Conservation (phyloP, 768 basidiomycete species). For the Antrodiella citrinella region DNA sequence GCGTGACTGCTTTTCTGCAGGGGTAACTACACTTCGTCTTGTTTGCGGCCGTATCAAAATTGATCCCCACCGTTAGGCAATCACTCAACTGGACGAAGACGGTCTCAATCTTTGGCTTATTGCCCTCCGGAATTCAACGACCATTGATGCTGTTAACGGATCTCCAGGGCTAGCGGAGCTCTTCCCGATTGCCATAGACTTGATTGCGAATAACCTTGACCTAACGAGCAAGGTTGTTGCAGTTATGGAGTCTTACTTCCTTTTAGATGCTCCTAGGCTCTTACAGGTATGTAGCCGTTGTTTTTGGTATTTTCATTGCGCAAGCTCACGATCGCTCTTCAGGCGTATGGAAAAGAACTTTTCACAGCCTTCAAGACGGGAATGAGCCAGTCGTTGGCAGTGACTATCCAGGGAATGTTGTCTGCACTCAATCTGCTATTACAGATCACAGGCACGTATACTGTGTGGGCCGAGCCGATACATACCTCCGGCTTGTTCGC, state of each 20-base stretch:
- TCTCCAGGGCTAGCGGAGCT: conserved; percentile 50
- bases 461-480: conserved; percentile 64
- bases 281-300: conserved; percentile 58
- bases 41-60: conserved; percentile 3
- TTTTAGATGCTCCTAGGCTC: conserved; percentile 58
- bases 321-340: not conserved
- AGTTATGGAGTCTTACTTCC: conserved; percentile 70
- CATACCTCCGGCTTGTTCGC: conserved; percentile 70
- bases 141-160: conserved; percentile 39
- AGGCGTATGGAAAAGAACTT: conserved; percentile 51
- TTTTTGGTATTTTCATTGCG: not conserved
- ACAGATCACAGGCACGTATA: conserved; percentile 49
- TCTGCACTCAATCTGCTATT: conserved; percentile 49
- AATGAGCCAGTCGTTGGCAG: conserved; percentile 34
- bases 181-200: conserved; percentile 51
- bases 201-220: conserved; percentile 65
- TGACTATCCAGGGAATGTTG: conserved; percentile 62
- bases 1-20: conserved; percentile 16
- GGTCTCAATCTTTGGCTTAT: conserved; percentile 68
- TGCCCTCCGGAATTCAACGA: conserved; percentile 56
- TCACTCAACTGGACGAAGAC: conserved; percentile 71
- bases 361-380: conserved; percentile 49
- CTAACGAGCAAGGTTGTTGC: conserved; percentile 57
- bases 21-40: conserved; percentile 13
- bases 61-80: conserved; percentile 32